Base-by-base conservation (phyloP, 2,329 filamentous ascomycete species). In the Anisogramma anomala region DNA sequence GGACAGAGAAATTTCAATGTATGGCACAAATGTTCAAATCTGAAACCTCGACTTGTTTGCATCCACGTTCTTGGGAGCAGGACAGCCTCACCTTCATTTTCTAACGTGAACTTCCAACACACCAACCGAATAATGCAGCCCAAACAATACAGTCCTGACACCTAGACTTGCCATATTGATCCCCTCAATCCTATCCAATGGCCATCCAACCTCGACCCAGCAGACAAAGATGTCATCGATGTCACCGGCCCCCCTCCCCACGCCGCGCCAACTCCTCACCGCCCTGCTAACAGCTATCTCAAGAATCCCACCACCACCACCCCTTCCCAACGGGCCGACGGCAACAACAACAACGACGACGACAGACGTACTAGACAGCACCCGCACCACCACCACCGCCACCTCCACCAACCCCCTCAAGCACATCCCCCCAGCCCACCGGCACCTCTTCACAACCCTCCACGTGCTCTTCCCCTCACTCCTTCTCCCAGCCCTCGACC, bases 381-480 rank as follows among this genome's bases (percentile, higher is more conserved):
- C 31, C 6, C 22, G 22, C 6, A 10, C n/a, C 4, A 5, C 28
- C 13, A 22, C 26, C 5, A 5, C 28, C 13, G n/a, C 26, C 5
- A 28, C 33, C 15, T 39, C 39, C 28, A 52, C 32, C 44, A 61
- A 65, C 51, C 57, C 62, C 9, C 59, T 65, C 2, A 52, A 50
- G 26, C 55, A 52, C 39, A 49, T 68, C 28, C 55, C 61, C 3
- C 50, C 56, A 1, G 49, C 61, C n/a, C 58, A 66, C 43, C 64
- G 68, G 1, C 68, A 73, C 36, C 63, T 82, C 13, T 65, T 94
- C n/a, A 65, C 86, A 1, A 86, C 84, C 0, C 72, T 94, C 0
- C 88, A 95, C 62, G 82, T 86, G 25, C 65, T 95, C 11, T 93
- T 93, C 54, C 87, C 87, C 0, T 75, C 77, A 48, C 73, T 86